These are phyloP conservation scores for Lachnellula arida DNA, from an alignment of 2,329 filamentous ascomycete species.

Conservation along the genomic window DNA sequence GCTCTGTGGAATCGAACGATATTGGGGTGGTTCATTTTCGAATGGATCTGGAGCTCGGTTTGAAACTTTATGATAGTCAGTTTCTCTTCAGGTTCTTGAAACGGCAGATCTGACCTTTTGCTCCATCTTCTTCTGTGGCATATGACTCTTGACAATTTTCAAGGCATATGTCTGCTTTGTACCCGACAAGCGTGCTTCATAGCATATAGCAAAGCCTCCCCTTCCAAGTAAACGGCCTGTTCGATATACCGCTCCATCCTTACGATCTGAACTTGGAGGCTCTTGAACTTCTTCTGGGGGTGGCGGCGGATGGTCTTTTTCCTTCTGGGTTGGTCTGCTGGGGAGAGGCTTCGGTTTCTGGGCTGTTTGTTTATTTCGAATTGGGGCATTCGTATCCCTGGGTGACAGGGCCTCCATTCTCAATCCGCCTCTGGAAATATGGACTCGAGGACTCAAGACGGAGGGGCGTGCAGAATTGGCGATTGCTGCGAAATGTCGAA, in stretches of 20 bases:
- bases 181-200: slow-evolving; percentile 63
- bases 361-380: slow-evolving; percentile 37
- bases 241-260: slow-evolving; percentile 66
- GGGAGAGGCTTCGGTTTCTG: slow-evolving; percentile 45
- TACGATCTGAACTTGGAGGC: slow-evolving; percentile 63
- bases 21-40: slow-evolving; percentile 93
- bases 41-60: slow-evolving; percentile 93
- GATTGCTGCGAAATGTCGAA: background rate
- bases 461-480: background rate
- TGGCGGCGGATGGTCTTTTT: slow-evolving; percentile 63
- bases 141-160: slow-evolving; percentile 79
- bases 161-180: slow-evolving; percentile 66
- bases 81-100: slow-evolving; percentile 5
- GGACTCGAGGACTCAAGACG: background rate
- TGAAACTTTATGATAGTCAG: slow-evolving; percentile 48
- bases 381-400: slow-evolving; percentile 59
- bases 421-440: slow-evolving; percentile 37
- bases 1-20: slow-evolving; percentile 94
- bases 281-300: slow-evolving; percentile 57
- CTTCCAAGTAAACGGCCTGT: slow-evolving; percentile 72
- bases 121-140: slow-evolving; percentile 72
- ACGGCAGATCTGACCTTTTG: slow-evolving; percentile 60
- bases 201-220: slow-evolving; percentile 79
- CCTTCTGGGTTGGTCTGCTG: slow-evolving; percentile 41
- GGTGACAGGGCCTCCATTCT: slow-evolving; percentile 62